These are phyloP conservation scores for Harrya chromipes DNA, from an alignment of 768 basidiomycete species.

Conservation along the genomic window DNA sequence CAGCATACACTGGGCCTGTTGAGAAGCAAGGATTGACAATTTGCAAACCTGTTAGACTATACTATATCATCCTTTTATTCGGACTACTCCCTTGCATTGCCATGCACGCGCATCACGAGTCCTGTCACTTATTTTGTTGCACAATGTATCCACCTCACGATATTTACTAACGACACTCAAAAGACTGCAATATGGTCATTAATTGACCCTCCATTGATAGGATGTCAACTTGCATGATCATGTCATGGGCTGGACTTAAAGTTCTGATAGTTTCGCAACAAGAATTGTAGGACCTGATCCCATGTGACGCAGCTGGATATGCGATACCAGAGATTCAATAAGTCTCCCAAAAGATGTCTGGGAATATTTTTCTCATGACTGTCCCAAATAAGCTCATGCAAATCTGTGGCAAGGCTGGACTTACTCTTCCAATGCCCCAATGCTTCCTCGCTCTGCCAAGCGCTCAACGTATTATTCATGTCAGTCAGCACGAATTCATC, in stretches of 20 bases:
- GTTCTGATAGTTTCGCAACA: too few species aligned
- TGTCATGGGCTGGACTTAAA: too few species aligned
- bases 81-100: constrained; percentile 16
- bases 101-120: constrained; percentile 18
- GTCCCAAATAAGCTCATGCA: constrained; percentile 4
- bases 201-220: too few species aligned
- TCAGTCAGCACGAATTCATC: constrained; percentile 61
- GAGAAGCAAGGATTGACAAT: constrained; percentile 49
- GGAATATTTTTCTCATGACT: constrained; percentile 82
- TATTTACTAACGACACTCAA: constrained; percentile 1
- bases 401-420: constrained; percentile 24
- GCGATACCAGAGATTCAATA: constrained; percentile 42
- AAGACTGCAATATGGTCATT: constrained; percentile 3
- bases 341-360: constrained; percentile 73
- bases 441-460: constrained; percentile 63
- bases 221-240: too few species aligned
- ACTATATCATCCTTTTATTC: constrained; percentile 14
- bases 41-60: constrained; percentile 6
- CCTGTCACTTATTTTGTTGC: constrained; percentile 16
- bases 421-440: constrained; percentile 74
- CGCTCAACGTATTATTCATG: constrained; percentile 54
- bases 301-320: too few species aligned
- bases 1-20: constrained; percentile 76
- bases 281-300: too few species aligned
- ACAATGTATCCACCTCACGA: constrained; percentile 13